These are phyloP conservation scores for Petunia hybrid DNA, from an alignment of 305 asterid species.

Conservation along the genomic window DNA sequence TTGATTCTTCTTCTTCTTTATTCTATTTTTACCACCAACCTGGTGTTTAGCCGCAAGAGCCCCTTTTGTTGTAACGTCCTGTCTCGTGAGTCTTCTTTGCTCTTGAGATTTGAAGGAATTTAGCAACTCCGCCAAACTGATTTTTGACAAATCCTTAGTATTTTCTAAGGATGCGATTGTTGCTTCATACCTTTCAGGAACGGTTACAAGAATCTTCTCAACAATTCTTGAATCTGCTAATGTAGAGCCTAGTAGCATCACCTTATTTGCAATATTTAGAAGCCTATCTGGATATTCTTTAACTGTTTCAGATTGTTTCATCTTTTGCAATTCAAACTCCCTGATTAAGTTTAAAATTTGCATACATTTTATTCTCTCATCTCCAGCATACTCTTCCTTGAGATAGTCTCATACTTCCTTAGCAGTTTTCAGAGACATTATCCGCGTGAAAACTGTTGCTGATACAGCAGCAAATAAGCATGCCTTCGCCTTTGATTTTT, in stretches of 20 bases:
- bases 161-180: conserved; percentile 34
- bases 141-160: conserved; percentile 36
- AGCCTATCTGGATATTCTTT: conserved; percentile 30
- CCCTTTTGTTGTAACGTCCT: not conserved
- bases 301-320: not conserved
- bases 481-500: conserved; percentile 38
- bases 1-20: not conserved
- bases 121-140: conserved; percentile 19
- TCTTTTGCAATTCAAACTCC: conserved; percentile 30
- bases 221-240: conserved; percentile 29
- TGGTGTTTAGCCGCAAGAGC: conserved; percentile 13
- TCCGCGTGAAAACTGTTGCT: conserved; percentile 27
- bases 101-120: conserved; percentile 34
- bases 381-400: conserved; percentile 29
- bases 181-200: conserved; percentile 35
- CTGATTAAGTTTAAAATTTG: conserved; percentile 28
- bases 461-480: conserved; percentile 31
- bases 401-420: conserved; percentile 31
- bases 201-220: conserved; percentile 30
- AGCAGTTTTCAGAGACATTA: conserved; percentile 30
- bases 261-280: conserved; percentile 27
- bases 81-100: conserved; percentile 30
- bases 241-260: conserved; percentile 24
- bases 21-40: not conserved
- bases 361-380: conserved; percentile 32